Conservation (phyloP, 192 early-diverging fungal species). For the Lunasporangiospora selenospora region DNA sequence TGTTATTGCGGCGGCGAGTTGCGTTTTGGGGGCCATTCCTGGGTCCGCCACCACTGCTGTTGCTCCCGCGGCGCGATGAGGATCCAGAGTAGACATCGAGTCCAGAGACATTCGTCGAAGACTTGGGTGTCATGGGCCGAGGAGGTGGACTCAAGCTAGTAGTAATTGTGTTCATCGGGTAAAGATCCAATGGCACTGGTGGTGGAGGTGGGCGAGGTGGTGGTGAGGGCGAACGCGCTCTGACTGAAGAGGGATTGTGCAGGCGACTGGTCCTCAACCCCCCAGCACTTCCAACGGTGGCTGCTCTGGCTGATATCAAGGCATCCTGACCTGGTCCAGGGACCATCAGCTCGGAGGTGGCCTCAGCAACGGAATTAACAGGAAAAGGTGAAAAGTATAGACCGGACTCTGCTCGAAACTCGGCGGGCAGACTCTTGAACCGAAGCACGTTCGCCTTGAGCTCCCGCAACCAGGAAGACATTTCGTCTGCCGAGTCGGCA, state of each 20-base stretch:
- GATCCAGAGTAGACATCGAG: too few relatives aligned
- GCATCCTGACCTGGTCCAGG: background rate
- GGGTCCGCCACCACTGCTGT: too few relatives aligned
- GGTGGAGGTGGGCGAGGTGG: conserved; percentile 11
- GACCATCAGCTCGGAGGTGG: background rate
- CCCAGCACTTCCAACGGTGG: too few relatives aligned
- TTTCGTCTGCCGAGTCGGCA: conserved; percentile 46
- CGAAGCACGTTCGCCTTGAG: conserved; percentile 47
- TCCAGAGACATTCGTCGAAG: background rate
- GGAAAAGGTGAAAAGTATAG: too few relatives aligned
- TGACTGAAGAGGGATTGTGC: background rate
- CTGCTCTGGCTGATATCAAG: background rate
- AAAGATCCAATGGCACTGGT: conserved; percentile 5
- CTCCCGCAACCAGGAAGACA: conserved; percentile 45
- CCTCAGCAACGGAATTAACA: too few relatives aligned
- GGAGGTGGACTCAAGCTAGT: conserved; percentile 1
- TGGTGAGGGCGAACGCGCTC: conserved; percentile 19
- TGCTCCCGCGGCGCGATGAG: too few relatives aligned
- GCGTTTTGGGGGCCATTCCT: too few relatives aligned
- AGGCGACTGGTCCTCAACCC: too few relatives aligned
- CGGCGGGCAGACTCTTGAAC: conserved; percentile 5
- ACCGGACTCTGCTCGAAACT: background rate
- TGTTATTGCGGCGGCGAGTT: conserved; percentile 12
- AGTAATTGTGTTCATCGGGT: conserved; percentile 9
- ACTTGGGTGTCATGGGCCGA: conserved; percentile 8